These are phyloP conservation scores for Blastobotrys illinoisensis DNA, from an alignment of 1,139 yeast genomes.

Conservation along the genomic window DNA sequence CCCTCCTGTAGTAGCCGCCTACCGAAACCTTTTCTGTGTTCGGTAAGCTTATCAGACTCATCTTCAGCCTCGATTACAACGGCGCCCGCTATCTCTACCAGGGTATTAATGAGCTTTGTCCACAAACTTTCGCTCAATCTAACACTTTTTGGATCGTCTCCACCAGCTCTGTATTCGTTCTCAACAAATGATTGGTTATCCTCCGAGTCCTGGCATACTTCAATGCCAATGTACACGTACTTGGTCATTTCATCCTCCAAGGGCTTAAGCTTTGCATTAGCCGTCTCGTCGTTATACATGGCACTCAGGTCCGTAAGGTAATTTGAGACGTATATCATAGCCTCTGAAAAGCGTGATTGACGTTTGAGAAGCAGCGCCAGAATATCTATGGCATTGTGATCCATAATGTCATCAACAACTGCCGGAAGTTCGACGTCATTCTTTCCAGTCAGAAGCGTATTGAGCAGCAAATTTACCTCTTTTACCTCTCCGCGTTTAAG, in stretches of 20 bases:
- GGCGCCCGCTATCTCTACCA: conserved; percentile 22
- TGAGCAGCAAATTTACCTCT: conserved; percentile 22
- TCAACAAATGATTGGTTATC: conserved; percentile 2
- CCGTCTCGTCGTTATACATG: conserved; percentile 9
- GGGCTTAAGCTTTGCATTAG: background rate
- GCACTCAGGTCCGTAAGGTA: conserved; percentile 23
- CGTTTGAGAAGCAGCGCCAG: conserved; percentile 27
- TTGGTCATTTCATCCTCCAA: conserved; percentile 15
- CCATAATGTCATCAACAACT: conserved; percentile 29
- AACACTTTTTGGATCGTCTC: conserved; percentile 9
- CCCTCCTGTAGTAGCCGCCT: conserved; percentile 21
- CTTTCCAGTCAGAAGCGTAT: conserved; percentile 19
- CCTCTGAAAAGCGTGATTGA: conserved; percentile 27
- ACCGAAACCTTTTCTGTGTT: conserved; percentile 13
- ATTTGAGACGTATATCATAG: conserved; percentile 31
- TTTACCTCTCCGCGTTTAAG: conserved; percentile 18
- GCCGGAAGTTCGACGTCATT: conserved; percentile 30
- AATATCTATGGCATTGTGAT: conserved; percentile 26
- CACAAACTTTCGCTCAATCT: conserved; percentile 23
- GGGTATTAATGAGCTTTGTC: conserved; percentile 27
- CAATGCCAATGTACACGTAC: conserved; percentile 26
- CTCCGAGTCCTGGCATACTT: conserved; percentile 23
- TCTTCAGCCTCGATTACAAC: conserved; percentile 2
- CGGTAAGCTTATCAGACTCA: conserved; percentile 3
- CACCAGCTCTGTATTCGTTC: conserved; percentile 4